Conservation (phyloP, 2,329 filamentous ascomycete species). For the Exophiala sp. region DNA sequence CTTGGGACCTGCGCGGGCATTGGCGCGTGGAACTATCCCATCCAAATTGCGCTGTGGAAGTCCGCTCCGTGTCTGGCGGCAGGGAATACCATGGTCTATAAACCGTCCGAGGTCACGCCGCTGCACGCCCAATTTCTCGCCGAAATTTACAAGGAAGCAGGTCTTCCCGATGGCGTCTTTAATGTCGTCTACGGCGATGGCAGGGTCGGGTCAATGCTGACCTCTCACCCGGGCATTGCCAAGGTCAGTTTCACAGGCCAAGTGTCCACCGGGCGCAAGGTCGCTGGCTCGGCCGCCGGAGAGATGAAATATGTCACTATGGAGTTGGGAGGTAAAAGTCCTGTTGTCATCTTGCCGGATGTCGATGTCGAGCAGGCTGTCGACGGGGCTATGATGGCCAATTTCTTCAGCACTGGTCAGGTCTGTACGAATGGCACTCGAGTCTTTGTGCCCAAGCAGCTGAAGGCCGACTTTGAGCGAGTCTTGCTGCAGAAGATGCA, state of each 20-base stretch:
- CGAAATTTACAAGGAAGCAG: slow-evolving; percentile 69
- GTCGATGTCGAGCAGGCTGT: slow-evolving; percentile 73
- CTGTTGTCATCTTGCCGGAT: slow-evolving; percentile 72
- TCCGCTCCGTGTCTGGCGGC: slow-evolving; percentile 78
- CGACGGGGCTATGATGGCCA: slow-evolving; percentile 86
- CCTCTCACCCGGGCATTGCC: slow-evolving; percentile 63
- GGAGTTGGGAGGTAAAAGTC: slow-evolving; percentile 85
- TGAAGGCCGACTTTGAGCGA: slow-evolving; percentile 64
- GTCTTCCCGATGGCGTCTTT: slow-evolving; percentile 75
- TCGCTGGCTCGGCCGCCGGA: slow-evolving; percentile 66
- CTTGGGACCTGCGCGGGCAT: slow-evolving; percentile 81
- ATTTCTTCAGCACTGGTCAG: slow-evolving; percentile 86
- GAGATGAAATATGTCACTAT: slow-evolving; percentile 88
- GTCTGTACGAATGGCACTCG: slow-evolving; percentile 90
- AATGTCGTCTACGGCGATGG: slow-evolving; percentile 79
- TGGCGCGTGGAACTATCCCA: slow-evolving; percentile 87
- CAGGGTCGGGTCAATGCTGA: slow-evolving; percentile 68
- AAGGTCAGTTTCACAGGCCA: slow-evolving; percentile 91
- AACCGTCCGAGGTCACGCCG: slow-evolving; percentile 80
- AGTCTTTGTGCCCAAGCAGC: slow-evolving; percentile 66
- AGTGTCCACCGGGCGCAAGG: slow-evolving; percentile 74
- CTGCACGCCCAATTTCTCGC: slow-evolving; percentile 73
- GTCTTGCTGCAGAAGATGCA: slow-evolving; percentile 63
- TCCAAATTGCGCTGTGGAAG: slow-evolving; percentile 88
- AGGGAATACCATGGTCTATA: slow-evolving; percentile 87